Base-by-base conservation (phyloP, 768 basidiomycete genomes). In the Hebeloma cylindrosporum region DNA sequence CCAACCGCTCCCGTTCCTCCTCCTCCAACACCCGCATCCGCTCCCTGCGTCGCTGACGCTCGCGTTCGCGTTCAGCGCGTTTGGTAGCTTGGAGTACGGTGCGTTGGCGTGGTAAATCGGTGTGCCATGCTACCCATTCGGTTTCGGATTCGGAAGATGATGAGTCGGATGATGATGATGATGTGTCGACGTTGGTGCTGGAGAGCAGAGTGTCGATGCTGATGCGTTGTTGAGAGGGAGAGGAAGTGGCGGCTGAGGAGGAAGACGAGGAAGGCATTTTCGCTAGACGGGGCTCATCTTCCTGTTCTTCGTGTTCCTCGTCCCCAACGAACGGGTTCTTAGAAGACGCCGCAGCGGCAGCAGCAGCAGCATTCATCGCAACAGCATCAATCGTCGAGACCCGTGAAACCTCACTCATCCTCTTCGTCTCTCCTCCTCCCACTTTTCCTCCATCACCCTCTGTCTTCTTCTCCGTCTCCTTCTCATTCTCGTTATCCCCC, bases 111-210 rank as follows among this genome's bases (percentile, higher is more conserved):
- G 70, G 64, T 32, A 84, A 43, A 65, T 83, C 83, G 4, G 74
- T 74, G 56, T 73, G 66, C 84, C 84, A 87, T 1, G 77, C 79
- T 3, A 76, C 68, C 84, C 84, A 87, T 56, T 87, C 84, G 16
- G 66, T 64, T 58, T 85, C 84, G 52, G n/a, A n/a, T n/a, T n/a
- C n/a, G n/a, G n/a, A n/a, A n/a, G n/a, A n/a, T n/a, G n/a, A n/a
- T n/a, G n/a, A n/a, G n/a, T n/a, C n/a, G n/a, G n/a, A n/a, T n/a
- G n/a, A n/a, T n/a, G n/a, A n/a, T n/a, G n/a, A n/a, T n/a, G n/a
- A n/a, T n/a, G 71, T 73, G 17, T 70, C 75, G 18, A 74, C 60
- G 9, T 62, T 58, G 22, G 67, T 74, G 32, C 69, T 68, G 3
- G 67, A 55, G 46, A 37, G 40, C 21, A 45, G 51, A 8, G 38